Evolutionary conservation across 192 early-diverging fungal species (phyloP).

Genomic region (Lobosporangium transversale): DNA sequence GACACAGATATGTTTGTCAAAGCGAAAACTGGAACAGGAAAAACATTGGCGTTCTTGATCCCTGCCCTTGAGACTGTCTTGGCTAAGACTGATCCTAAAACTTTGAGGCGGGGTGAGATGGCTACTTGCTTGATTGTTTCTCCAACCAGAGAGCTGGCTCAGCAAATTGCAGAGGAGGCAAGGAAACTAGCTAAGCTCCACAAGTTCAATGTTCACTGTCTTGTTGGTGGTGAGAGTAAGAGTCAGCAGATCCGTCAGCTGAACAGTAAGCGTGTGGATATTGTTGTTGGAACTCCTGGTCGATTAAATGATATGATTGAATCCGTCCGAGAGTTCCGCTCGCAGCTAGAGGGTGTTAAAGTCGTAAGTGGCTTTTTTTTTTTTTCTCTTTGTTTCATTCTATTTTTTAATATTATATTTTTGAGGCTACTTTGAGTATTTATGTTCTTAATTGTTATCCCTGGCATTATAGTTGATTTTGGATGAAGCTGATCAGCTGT

Average conservation of each 20-base stretch:
- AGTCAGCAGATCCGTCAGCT: constrained; percentile 62
- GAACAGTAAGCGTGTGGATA: constrained; percentile 70
- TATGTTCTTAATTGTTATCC: too few relatives aligned
- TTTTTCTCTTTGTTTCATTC: not conserved
- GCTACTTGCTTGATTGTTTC: constrained; percentile 82
- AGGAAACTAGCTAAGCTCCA: constrained; percentile 67
- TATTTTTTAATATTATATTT: not conserved
- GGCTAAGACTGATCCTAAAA: constrained; percentile 54
- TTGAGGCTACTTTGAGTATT: too few relatives aligned
- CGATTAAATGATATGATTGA: constrained; percentile 82
- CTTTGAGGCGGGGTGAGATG: constrained; percentile 54
- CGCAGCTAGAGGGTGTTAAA: constrained; percentile 57
- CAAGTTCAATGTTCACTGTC: constrained; percentile 70
- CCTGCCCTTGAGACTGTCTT: constrained; percentile 83
- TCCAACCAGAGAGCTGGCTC: constrained; percentile 92
- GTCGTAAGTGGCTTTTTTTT: constrained; percentile 48
- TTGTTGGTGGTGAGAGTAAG: constrained; percentile 83
- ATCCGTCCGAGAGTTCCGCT: constrained; percentile 62
- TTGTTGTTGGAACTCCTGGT: constrained; percentile 96
- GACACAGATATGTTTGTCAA: constrained; percentile 88
- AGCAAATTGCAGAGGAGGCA: constrained; percentile 85
- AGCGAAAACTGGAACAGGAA: constrained; percentile 98
- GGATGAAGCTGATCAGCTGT: constrained; percentile 95
- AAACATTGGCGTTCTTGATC: constrained; percentile 95
- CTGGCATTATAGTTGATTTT: constrained; percentile 68